Base-by-base conservation (phyloP, 768 basidiomycete genomes). In the Pleurotus djamor region DNA sequence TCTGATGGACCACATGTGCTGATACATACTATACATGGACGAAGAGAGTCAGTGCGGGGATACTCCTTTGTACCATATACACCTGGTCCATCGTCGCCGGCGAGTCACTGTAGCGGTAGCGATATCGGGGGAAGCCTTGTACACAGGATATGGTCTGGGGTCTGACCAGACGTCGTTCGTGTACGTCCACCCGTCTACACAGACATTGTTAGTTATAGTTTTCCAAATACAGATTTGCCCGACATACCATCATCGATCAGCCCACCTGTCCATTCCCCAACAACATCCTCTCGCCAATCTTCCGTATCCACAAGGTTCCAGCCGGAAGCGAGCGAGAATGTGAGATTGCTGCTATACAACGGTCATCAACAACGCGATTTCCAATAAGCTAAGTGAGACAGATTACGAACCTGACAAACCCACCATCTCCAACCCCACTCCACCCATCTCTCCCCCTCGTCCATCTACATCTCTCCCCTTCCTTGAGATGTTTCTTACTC, bases 251-350 rank as follows among this genome's bases (percentile, higher is more conserved):
- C 74, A 5, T 69, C 69, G 33, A 72, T 73, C 57, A 59, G 66
- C 16, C 71, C 74, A 4, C 65, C 72, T 0, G 77, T 76, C 91
- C 91, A 93, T 4, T 65, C 68, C 3, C 79, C 87, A 32, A 73
- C 72, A 5, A 85, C 54, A 70, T 92, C 91, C 28, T 83, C 78
- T 54, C 87, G 76, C 92, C 91, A 94, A 56, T 88, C 84, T 64
- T 94, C 91, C 0, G 86, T 86, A 61, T 85, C 81, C 5, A 92
- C 83, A 59, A 92, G 93, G 1, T 76, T 68, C 90, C 91, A 93
- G 0, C 86, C 87, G 3, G 83, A 78, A 3, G 84, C 81, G 14
- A 94, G 83, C 6, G 85, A 83, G 64, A 93, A 92, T 1, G 88
- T 91, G 58, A 92, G 78, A 76, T 89, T 89, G 71, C 91, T 93